phyloP scores from a whole-genome alignment of 345 rosid species.

The Populus euphratica region DNA sequence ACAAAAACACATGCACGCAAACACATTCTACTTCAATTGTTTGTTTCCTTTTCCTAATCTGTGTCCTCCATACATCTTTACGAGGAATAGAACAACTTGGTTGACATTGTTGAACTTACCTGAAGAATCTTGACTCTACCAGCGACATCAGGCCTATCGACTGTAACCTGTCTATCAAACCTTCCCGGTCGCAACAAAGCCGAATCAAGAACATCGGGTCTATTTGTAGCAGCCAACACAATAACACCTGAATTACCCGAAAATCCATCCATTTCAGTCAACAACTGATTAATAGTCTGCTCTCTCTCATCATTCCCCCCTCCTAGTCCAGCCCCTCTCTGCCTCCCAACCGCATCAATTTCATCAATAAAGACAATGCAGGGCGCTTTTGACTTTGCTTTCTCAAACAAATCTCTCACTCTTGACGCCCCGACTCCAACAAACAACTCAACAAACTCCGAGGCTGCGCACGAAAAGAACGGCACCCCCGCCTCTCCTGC shows the following conservation, averaged over 20 bases:
- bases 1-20: background rate
- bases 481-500: slow-evolving; percentile 90
- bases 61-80: background rate
- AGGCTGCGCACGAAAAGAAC: slow-evolving; percentile 77
- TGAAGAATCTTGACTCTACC: slow-evolving; percentile 88
- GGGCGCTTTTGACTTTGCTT: slow-evolving; percentile 79
- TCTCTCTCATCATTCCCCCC: slow-evolving; percentile 96
- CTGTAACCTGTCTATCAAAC: slow-evolving; percentile 85
- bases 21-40: background rate
- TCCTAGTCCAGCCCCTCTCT: slow-evolving; percentile 92
- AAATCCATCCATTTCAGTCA: slow-evolving; percentile 96
- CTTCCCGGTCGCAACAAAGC: slow-evolving; percentile 88
- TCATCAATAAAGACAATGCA: slow-evolving; percentile 85
- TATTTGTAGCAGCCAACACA: slow-evolving; percentile 84
- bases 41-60: background rate
- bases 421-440: slow-evolving; percentile 91
- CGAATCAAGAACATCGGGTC: slow-evolving; percentile 80
- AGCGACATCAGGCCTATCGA: slow-evolving; percentile 90
- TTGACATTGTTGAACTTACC: slow-evolving; percentile 33
- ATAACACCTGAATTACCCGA: slow-evolving; percentile 84
- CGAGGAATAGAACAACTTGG: background rate
- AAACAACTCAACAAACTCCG: slow-evolving; percentile 77
- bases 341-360: slow-evolving; percentile 89
- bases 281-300: slow-evolving; percentile 75
- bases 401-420: slow-evolving; percentile 82